Evolutionary conservation across 2,329 filamentous ascomycete genomes (phyloP), one percentile per base, ranked within the genome.

Genomic region (Alternaria brassicicola): DNA sequence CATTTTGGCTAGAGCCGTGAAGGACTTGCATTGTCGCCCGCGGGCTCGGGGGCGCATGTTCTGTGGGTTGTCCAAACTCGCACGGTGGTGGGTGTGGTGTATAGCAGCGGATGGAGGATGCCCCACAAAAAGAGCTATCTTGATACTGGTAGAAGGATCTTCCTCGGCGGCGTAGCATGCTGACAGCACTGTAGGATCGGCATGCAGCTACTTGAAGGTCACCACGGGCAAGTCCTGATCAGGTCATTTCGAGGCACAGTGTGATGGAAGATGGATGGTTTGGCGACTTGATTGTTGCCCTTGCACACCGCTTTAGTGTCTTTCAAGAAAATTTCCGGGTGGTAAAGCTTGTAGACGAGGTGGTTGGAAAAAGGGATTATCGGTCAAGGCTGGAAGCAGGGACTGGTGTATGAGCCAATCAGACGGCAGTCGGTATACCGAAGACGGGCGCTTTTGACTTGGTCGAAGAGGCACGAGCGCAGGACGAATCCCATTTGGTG

Each of bases 161-260:
- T 43, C 33, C 42, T 47, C 23, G 26, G 50, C 35, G 55, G 51
- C 49, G 35, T 54, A 53, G 31, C 13, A 25, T 35, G 12, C 43
- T 48, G 43, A 33, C n/a, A 57, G 36, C 23, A 30, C 28, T 12
- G 42, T 41, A 48, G 43, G 42, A 54, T 53, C 50, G 39, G 41
- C 51, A 57, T 53, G 55, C 55, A 54, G 30, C 26, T 43, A 48
- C 55, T 50, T 43, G 50, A 42, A 30, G 55, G 55, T 47, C 15
- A 48, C 42, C 6, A 54, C 46, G 50, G 50, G 46, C 50, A 48
- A 38, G 43, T 52, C 30, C 51, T 31, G 36, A 39, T 51, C 54
- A 41, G 43, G 54, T 17, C 26, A 13, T 54, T 28, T 39, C 48
- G 28, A 42, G 12, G 48, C 42, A 47, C 50, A 42, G 23, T 17